Evolutionary conservation across 78 protist genomes (phyloP), one percentile per base, ranked within the genome.

Genomic region (Dictyostelium firmibasis): DNA sequence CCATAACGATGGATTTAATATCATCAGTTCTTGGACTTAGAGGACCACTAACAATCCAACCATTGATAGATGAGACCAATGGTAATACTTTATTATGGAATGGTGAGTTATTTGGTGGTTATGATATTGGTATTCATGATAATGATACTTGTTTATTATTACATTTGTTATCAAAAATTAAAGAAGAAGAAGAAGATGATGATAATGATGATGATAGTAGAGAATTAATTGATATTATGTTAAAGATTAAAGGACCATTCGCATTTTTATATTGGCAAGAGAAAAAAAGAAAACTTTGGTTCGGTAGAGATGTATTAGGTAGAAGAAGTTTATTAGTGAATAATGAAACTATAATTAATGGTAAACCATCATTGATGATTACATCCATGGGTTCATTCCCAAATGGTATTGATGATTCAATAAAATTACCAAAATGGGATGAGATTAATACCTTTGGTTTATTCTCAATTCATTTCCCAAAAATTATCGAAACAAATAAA

Each of bases 71-170:
- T 27, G 38, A 23, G n/a, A 50, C 4, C 18, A 16, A 69, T 14
- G 91, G 95, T 10, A 84, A 84, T 70, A 84, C 74, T 38, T 62
- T 91, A 44, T 25, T 84, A 36, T 91, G 95, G 95, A 91, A 91
- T 43, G 95, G 95, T 29, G 95, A 91, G n/a, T 25, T 91, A 16
- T 91, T 91, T 81, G 95, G 50, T 85, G 95, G 95, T 20, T 88
- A 88, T 44, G 93, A 88, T 14, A 88, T 88, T 78, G 93, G 93
- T 29, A 23, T 41, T 18, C 85, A 88, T 64, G 81, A 88, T 14
- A 88, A 88, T 43, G 93, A 88, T 64, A 88, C 93, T 53, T 27
- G 23, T 2, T 69, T 88, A 20, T 10, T 88, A 6, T 29, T 36
- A 18, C 72, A 76, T 79, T 14, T 76, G 3, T 35, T 88, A 23